Conservation (phyloP, 2,329 filamentous ascomycete genomes). For the Pestalotiopsis sp. region DNA sequence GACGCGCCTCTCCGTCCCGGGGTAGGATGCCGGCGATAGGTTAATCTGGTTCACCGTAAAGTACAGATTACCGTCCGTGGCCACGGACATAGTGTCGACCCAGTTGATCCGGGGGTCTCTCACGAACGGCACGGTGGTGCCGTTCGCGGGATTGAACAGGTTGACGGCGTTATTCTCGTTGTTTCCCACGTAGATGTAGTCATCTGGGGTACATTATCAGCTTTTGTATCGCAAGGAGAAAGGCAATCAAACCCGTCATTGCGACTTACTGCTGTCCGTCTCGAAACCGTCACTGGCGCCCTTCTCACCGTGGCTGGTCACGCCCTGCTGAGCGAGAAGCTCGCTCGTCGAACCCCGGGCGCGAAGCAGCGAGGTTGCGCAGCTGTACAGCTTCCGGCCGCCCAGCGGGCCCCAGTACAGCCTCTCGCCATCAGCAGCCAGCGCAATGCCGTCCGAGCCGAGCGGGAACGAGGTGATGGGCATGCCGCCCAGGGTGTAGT, state of each 20-base stretch:
- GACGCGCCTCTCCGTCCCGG: slow-evolving; percentile 21
- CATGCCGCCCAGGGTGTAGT: slow-evolving; percentile 38
- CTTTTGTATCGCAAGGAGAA: too few relatives aligned
- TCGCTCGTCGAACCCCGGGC: slow-evolving; percentile 40
- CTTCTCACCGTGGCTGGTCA: slow-evolving; percentile 46
- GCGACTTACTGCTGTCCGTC: slow-evolving; percentile 45
- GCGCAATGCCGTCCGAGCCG: slow-evolving; percentile 53
- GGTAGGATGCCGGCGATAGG: slow-evolving; percentile 16
- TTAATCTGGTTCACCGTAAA: slow-evolving; percentile 55
- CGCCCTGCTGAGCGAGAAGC: slow-evolving; percentile 43
- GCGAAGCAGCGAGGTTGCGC: slow-evolving; percentile 41
- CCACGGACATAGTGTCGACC: slow-evolving; percentile 49
- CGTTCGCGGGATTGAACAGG: slow-evolving; percentile 42
- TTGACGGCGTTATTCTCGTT: slow-evolving; percentile 51
- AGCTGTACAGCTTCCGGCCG: slow-evolving; percentile 43
- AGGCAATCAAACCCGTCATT: too few relatives aligned
- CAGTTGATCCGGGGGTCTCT: slow-evolving; percentile 44
- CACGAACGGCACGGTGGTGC: slow-evolving; percentile 43
- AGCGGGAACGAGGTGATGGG: slow-evolving; percentile 42
- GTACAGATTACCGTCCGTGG: slow-evolving; percentile 51
- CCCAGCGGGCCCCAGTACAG: slow-evolving; percentile 49
- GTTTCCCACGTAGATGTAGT: slow-evolving; percentile 50
- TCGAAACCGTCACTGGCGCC: slow-evolving; percentile 55
- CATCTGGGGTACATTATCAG: too few relatives aligned
- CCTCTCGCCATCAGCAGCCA: slow-evolving; percentile 49